Evolutionary conservation across 2,329 filamentous ascomycete species (phyloP), one percentile per base, ranked within the genome.

Genomic region (Trichoderma oligosporum): DNA sequence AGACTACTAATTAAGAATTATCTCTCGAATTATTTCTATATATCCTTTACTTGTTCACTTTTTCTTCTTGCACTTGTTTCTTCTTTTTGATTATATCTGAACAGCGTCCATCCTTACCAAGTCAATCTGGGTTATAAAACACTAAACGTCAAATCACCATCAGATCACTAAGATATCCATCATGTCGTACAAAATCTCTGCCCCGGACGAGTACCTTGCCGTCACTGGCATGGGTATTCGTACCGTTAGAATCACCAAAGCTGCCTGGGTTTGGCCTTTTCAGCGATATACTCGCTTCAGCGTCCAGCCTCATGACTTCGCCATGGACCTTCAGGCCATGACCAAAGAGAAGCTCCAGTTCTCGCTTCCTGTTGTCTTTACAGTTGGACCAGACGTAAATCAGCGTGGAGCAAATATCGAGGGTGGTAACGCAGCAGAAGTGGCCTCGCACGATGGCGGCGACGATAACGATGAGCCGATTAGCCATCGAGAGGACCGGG

Each of bases 331-430:
- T 1, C 88, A 92, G 68, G 90, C 90, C 57, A 96, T 95, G 90
- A 95, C 90, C 16, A 84, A 86, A 65, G 91, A 95, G 75, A 95
- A 95, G 71, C 80, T 94, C 3, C 88, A 92, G 62, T 92, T 94
- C 69, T 79, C 85, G 4, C 81, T 94, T 0, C 90, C 89, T 2
- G 89, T 91, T 9, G 88, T 94, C 61, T 94, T 94, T 74, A 94
- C 90, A 35, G 87, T 94, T 59, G 90, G 90, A 12, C 90, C 91
- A 0, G 84, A 91, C 61, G 84, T 93, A 61, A 85, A 87, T 61
- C 73, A 76, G 38, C 76, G 81, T 25, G 80, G 80, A 8, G 76
- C 74, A 47, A 79, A 80, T 62, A 27, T 39, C 18, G 31, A 36
- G 22, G 31, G 24, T 4, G 22, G 27, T 11, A 9, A 18, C 2